These are phyloP conservation scores for Picea engelmannii DNA, from an alignment of 83 land plant genomes.

Conservation along the genomic window DNA sequence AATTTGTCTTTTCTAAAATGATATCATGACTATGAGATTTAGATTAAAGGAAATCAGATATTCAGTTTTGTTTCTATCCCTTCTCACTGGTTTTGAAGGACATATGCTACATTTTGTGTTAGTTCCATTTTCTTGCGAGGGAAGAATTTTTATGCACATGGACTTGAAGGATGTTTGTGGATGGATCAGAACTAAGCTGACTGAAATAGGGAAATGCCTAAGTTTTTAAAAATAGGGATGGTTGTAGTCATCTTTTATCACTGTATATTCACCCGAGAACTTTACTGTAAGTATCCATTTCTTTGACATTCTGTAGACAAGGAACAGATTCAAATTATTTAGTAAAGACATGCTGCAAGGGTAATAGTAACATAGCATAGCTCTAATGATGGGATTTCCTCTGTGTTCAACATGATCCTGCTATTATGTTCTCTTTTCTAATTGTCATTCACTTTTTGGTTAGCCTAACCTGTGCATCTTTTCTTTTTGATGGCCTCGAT, in stretches of 20 bases:
- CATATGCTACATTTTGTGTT: background rate
- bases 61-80: background rate
- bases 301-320: too few species aligned
- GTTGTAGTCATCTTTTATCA: background rate
- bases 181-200: constrained; percentile 2
- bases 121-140: background rate
- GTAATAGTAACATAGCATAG: too few species aligned
- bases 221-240: background rate
- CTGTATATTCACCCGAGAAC: too few species aligned
- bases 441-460: too few species aligned
- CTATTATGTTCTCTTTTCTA: too few species aligned
- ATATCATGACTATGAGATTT: background rate
- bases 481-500: too few species aligned
- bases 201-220: background rate
- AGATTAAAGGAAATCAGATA: background rate
- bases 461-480: too few species aligned
- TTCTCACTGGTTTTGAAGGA: constrained; percentile 4
- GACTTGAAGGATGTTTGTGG: background rate
- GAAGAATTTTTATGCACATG: background rate
- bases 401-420: too few species aligned
- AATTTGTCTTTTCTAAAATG: background rate
- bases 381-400: too few species aligned
- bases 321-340: too few species aligned
- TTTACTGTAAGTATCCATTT: too few species aligned
- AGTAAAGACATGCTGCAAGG: too few species aligned